Base-by-base conservation (phyloP, 2,329 filamentous ascomycete species). In the Sclerotinia minor region DNA sequence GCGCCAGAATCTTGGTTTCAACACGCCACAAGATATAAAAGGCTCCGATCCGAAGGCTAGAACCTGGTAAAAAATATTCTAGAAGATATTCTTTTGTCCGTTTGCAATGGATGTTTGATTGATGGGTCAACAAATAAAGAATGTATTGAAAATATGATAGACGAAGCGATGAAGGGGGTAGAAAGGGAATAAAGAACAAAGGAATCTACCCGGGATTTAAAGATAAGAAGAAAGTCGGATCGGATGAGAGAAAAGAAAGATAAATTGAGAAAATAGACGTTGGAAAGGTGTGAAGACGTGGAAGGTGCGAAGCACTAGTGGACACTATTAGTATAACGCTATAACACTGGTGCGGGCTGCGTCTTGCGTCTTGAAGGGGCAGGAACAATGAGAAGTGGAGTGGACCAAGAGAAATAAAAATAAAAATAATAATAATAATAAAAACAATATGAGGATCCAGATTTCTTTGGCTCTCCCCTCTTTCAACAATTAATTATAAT, bases 111-210 rank as follows among this genome's bases (percentile, higher is more conserved):
- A 38, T 21, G 50, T 35, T n/a, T 5, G 32, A 52, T 60, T 29
- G 53, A 60, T 59, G n/a, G n/a, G 54, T 50, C 29, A 59, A 66
- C n/a, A 29, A 29, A 47, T n/a, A 67, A 64, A 64, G 49, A 61
- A 49, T 19, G n/a, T 11, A 26, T 13, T 26, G 11, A 15, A 4
- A 38, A 38, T 35, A 67, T 50, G 38, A 67, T 63, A 64, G 38
- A 26, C n/a, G 65, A 67, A 29, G 58, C 26, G 38, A 47, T 4
- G 35, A 50, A 41, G 54, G 44, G 5, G 29, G 24, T 26, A 35
- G 38, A 32, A 11, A 38, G 44, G 24, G 35, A 63, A 52, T 21
- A 21, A 35, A 41, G 57, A 47, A 47, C 49, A 67, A 49, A 60
- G 64, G 55, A 52, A 21, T 50, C 26, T 17, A 41, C 38, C 38